Evolutionary conservation across 306 rosid genomes (phyloP), one percentile per base, ranked within the genome.

Genomic region (Medicago arabica): DNA sequence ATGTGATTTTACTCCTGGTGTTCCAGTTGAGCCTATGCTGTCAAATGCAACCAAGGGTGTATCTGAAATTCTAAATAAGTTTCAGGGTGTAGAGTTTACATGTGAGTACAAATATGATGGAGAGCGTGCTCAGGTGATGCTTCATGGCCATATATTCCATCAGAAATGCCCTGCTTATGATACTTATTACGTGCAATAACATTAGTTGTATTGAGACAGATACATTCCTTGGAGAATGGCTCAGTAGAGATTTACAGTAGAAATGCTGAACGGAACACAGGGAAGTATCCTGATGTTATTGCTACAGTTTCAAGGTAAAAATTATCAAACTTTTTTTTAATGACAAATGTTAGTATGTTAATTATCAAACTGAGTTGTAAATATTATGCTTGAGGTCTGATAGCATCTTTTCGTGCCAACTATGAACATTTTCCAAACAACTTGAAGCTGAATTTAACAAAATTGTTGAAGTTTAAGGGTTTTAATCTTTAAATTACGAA

Each of bases 51-150:
- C 93, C 44, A 95, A 90, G 71, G 88, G 96, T 73, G 85, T 92
- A 40, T 80, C 96, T 46, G 97, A 95, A 85, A 75, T 95, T 81
- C 82, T 89, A 75, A 87, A 89, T 80, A 92, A 89, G 70, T 92
- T 92, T 72, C 92, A 89, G 83, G 93, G 85, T 79, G 83, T 86
- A 49, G 97, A 92, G 79, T 92, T 92, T 83, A 92, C 97, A 14
- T 90, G 97, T 79, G 99, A 95, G 80, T 92, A 90, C 88, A 95
- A 95, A 83, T 92, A 95, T 1, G 98, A 92, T 65, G 98, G 97
- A 47, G 97, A 95, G 82, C 97, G 97, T 80, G 99, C 97, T 44
- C 97, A 95, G 97, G 99, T 95, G 81, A 85, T 63, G 78, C 75
- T 68, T 67, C 23, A 49, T 55, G 63, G 61, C 75, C 76, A 66